Evolutionary conservation across 495 filamentous ascomycete genomes (phyloP), one percentile per base, ranked within the genome.

Genomic region (Penicillium riverlandense): DNA sequence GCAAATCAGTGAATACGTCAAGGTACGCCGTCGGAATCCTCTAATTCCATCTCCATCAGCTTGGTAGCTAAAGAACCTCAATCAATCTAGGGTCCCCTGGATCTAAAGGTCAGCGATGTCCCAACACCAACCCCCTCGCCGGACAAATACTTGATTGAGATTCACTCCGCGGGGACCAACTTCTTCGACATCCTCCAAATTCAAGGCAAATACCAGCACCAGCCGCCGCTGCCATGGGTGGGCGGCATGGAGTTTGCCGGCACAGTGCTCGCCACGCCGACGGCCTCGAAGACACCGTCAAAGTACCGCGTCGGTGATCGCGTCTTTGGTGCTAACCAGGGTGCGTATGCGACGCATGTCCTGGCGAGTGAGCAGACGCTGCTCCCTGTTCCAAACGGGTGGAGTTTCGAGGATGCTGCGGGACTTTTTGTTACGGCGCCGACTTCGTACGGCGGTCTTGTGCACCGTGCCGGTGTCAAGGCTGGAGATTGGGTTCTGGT

Each of bases 151-250:
- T 77, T 94, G 47, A 84, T 97, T 62, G 77, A 81, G 61, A 84
- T 97, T 59, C 87, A 90, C 66, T 90, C 91, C 37, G 74, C 83
- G 8, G 90, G 87, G 22, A 84, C 87, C 52, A 96, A 96, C 68
- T 97, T 96, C 79, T 96, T 95, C 71, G 91, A 96, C 60, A 81
- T 90, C 44, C 75, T 95, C 41, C 89, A 95, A 54, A 90, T 94
- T 59, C 81, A 82, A 49, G 90, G 89, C 37, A 88, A 69, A 72
- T 84, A 83, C 67, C 80, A 84, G 50, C 68, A 80, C 59, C 84
- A 85, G 52, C 77, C 79, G 0, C 69, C 69, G 16, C 75, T 96
- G 38, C 91, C 91, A 9, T 97, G 91, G 91, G 70, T 94, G 41
- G 76, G 86, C 6, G 91, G 91, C 43, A 71, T 76, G 57, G 91